These are phyloP conservation scores for Backusella australiensis DNA, from an alignment of 192 early-diverging fungal species.

Conservation along the genomic window DNA sequence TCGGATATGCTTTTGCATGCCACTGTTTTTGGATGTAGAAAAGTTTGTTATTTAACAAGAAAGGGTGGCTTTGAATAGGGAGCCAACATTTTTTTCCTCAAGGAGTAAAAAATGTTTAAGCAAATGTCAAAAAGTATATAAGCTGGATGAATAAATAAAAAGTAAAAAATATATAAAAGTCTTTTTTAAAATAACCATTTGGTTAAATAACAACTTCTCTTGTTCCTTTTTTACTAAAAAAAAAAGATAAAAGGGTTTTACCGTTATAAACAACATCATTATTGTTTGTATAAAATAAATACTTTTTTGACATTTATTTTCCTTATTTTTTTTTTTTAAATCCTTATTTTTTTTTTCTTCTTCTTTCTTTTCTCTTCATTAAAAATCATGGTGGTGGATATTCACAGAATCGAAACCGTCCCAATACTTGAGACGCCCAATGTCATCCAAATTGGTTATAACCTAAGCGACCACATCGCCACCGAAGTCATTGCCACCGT, in stretches of 20 bases:
- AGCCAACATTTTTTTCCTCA: not conserved
- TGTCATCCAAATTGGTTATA: constrained; percentile 85
- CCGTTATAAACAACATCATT: not conserved
- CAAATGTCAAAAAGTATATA: not conserved
- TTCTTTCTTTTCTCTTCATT: not conserved
- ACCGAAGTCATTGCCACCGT: constrained; percentile 66
- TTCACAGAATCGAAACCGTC: not conserved
- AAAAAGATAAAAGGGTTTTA: not conserved
- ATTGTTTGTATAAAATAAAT: not conserved
- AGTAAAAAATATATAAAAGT: not conserved
- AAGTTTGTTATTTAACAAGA: not conserved
- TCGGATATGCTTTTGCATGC: not conserved
- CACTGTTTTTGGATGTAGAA: not conserved
- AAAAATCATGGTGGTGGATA: constrained; percentile 3
- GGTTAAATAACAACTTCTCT: not conserved
- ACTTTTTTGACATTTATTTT: constrained; percentile 3
- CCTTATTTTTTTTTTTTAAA: not conserved
- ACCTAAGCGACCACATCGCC: constrained; percentile 68
- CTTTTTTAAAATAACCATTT: not conserved
- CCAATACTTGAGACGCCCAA: constrained; percentile 34
- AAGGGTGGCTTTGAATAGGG: not conserved
- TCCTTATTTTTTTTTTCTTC: not conserved
- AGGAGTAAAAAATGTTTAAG: not conserved
- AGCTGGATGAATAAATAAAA: not conserved
- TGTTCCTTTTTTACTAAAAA: not conserved